Evolutionary conservation across 2,329 filamentous ascomycete genomes (phyloP), one percentile per base, ranked within the genome.

Genomic region (Myriosclerotinia curreyana): DNA sequence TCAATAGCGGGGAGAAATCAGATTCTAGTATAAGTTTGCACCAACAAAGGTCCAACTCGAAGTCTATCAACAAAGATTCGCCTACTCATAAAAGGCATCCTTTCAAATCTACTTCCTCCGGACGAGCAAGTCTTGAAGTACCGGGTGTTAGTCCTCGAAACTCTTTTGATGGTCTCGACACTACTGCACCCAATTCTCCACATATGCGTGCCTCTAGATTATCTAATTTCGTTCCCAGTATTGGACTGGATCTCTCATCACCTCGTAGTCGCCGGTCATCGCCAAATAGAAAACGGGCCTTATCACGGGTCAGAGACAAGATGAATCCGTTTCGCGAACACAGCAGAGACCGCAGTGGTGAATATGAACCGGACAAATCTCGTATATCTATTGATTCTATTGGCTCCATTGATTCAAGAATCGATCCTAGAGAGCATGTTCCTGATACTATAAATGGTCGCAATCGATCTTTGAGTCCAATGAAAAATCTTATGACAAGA

Each of bases 191-290:
- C 34, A 74, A 70, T 59, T 75, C 74, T 38, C 73, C 74, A 15
- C 64, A 71, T 50, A 42, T 64, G 1, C 70, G 66, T 61, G 67
- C 71, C 20, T 62, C 64, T 11, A 71, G 62, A 42, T 28, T 67
- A 8, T 48, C 65, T 20, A 68, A 71, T 65, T 76, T 77, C 1
- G 79, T 83, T 60, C 84, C 85, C 5, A 82, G 81, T 15, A 83
- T 87, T 66, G 82, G 83, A 28, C 81, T 84, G 68, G 86, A 89
- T 64, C 74, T 89, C 11, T 90, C 88, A 4, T 83, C 86, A 1
- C 78, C 81, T 4, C 80, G 79, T 9, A 91, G 87, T 70, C 83
- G 88, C 31, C 80, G 83, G 1, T 79, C 79, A 2, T 91, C 89
- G 8, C 88, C 89, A 38, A 77, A 79, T 0, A 82, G 86, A 60